Base-by-base conservation (phyloP, 1,139 yeast species). In the Yamadazyma buinensis region DNA sequence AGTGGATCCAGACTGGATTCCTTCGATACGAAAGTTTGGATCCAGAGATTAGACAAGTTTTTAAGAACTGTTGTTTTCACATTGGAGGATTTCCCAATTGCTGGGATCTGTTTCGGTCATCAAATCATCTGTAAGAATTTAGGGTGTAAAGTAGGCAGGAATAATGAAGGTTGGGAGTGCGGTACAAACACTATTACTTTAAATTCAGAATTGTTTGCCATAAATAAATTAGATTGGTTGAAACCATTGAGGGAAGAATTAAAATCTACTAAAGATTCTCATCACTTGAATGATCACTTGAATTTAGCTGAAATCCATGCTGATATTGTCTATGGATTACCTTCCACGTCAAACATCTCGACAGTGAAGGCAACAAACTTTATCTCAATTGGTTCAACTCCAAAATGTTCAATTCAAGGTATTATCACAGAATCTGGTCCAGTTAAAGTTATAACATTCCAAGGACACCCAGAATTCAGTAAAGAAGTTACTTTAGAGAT, bases 401-500 rank as follows among this genome's bases (percentile, higher is more conserved):
- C 63, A 0, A 64, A 59, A 31, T 81, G 94, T 44, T 51, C 58
- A 1, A 60, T 77, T 23, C 96, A 88, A 51, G 84, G 95, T 31
- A 38, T 76, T 21, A 42, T 69, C 43, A 77, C 74, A 42, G 66
- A 61, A 39, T 59, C 64, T 7, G 67, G 62, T 41, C 61, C 64
- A 0, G 29, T 64, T 15, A 64, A 66, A 34, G 39, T 81, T 4
- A 60, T 86, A 29, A 76, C 94, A 0, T 76, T 86, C 47, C 97
- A 88, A 54, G 96, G 96, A 1, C 97, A 88, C 51, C 96, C 97
- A 0, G 97, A 88, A 53, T 87, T 84, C 49, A 53, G 64, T 19
- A 59, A 67, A 1, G 69, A 59, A 3, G 44, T 54, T 32, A 56
- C 65, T 3, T 43, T 49, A 28, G 61, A 33, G 41, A 62, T 52